Evolutionary conservation across 2,329 filamentous ascomycete species (phyloP).

Genomic region (Beauveria asiatica): DNA sequence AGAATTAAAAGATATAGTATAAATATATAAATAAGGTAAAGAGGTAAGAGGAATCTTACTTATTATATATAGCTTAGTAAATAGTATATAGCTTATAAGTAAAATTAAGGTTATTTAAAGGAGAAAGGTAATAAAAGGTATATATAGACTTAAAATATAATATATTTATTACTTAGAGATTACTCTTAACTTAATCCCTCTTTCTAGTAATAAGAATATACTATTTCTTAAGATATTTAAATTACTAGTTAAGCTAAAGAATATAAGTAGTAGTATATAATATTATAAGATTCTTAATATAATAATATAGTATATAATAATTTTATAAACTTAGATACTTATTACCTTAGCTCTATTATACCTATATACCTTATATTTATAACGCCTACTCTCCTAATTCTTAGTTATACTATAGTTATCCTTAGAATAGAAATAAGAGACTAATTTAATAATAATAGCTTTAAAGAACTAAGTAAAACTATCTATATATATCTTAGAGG

Average conservation of each 20-base stretch:
- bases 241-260: not conserved
- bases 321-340: not conserved
- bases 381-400: not conserved
- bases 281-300: not conserved
- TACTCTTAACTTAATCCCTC: no score
- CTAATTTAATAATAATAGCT: not conserved
- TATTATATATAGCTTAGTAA: not conserved
- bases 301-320: not conserved
- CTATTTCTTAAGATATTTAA: no score
- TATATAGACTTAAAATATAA: no score
- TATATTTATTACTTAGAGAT: no score
- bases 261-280: not conserved
- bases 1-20: not conserved
- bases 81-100: no score
- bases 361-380: not conserved
- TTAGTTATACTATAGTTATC: not conserved
- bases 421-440: not conserved
- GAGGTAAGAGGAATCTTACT: not conserved
- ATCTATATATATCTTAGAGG: not conserved
- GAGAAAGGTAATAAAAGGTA: no score
- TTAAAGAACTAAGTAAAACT: not conserved
- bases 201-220: no score
- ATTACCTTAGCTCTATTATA: not conserved
- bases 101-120: no score
- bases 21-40: not conserved